phyloP scores from a whole-genome alignment of 768 basidiomycete genomes.

The Postia placenta region DNA sequence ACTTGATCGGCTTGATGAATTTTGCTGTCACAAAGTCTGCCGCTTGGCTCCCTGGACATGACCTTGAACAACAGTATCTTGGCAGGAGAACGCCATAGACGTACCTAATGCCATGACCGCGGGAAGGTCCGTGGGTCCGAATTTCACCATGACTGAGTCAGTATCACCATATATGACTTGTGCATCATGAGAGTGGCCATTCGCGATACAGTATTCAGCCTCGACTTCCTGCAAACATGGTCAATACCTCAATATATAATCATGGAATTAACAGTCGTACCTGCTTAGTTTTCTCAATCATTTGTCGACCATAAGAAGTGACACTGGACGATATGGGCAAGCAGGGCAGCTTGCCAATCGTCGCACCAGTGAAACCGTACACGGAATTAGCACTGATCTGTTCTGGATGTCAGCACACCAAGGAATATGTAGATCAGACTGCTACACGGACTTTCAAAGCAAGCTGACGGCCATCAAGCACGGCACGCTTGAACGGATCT shows the following conservation, averaged over 20 bases:
- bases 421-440: not conserved
- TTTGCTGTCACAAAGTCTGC: constrained; percentile 86
- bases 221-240: constrained; percentile 89
- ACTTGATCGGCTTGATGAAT: constrained; percentile 94
- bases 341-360: constrained; percentile 94
- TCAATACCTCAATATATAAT: too few relatives aligned
- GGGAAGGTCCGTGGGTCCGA: constrained; percentile 83
- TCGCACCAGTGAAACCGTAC: constrained; percentile 98
- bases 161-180: constrained; percentile 98
- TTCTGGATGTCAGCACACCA: not conserved
- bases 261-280: constrained; percentile 30
- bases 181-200: constrained; percentile 83
- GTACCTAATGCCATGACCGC: constrained; percentile 87
- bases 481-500: constrained; percentile 95
- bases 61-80: constrained; percentile 1
- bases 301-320: constrained; percentile 95
- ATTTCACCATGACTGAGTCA: constrained; percentile 98
- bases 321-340: constrained; percentile 91
- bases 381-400: constrained; percentile 99
- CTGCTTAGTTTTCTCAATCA: constrained; percentile 97
- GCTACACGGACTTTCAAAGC: constrained; percentile 72
- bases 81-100: constrained; percentile 16
- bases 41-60: constrained; percentile 72
- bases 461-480: constrained; percentile 93
- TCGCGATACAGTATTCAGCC: constrained; percentile 75